Evolutionary conservation across 2,329 filamentous ascomycete species (phyloP).

Genomic region (Penicillium digitatum): DNA sequence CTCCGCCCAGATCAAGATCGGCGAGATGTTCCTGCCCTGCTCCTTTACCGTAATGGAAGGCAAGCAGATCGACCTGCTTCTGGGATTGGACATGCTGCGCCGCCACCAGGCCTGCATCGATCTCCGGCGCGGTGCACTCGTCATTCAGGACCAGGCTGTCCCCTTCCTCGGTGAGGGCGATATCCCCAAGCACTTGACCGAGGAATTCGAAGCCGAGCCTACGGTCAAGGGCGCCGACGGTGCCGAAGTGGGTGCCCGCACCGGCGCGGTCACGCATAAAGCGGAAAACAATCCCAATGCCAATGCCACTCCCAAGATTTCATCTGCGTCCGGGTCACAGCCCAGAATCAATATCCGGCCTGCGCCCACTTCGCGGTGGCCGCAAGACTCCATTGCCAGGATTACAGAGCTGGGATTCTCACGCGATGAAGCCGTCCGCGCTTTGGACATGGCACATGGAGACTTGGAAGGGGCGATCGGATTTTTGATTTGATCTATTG

Average conservation of each 20-base stretch:
- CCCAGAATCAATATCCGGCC: constrained; percentile 29
- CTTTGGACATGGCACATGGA: constrained; percentile 75
- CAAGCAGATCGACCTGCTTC: constrained; percentile 87
- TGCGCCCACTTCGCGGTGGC: constrained; percentile 38
- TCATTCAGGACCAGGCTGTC: constrained; percentile 85
- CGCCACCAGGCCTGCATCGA: constrained; percentile 92
- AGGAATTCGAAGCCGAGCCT: constrained; percentile 73
- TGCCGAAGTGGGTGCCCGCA: constrained; percentile 79
- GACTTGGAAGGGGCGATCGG: constrained; percentile 86
- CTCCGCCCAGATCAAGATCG: constrained; percentile 91
- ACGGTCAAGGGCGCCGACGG: constrained; percentile 80
- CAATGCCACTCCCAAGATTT: constrained; percentile 13
- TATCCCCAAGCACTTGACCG: constrained; percentile 74
- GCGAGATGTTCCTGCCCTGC: constrained; percentile 78
- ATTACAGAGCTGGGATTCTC: constrained; percentile 75
- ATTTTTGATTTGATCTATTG: constrained; percentile 66
- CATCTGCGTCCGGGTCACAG: constrained; percentile 11
- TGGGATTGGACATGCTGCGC: constrained; percentile 95
- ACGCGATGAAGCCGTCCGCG: constrained; percentile 70
- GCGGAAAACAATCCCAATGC: constrained; percentile 19
- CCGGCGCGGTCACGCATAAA: constrained; percentile 59
- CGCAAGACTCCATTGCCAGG: constrained; percentile 66
- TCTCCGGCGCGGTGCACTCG: constrained; percentile 73
- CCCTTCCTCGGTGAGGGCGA: constrained; percentile 89
- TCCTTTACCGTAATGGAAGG: constrained; percentile 99